Base-by-base conservation (phyloP, 2,329 filamentous ascomycete genomes). In the Albophoma yamanashiensis region DNA sequence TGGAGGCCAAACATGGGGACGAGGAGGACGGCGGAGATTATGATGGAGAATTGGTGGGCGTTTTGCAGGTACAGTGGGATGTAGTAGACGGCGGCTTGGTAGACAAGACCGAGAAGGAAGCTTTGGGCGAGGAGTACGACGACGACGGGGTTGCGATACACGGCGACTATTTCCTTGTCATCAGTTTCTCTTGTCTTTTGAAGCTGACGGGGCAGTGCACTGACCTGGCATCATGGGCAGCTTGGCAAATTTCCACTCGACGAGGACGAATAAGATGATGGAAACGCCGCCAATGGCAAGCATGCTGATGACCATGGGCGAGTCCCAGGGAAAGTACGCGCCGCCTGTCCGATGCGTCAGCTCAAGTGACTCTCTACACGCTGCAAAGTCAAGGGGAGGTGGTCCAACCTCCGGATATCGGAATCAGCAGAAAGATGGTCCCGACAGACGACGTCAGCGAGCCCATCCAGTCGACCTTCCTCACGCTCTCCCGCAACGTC, bases 181-280 rank as follows among this genome's bases (percentile, higher is more conserved):
- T n/a, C 27, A 50, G 22, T 52, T 2, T 20, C 15, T 8, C 15
- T 11, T 1, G 45, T 4, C 6, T 7, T 36, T 3, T 4, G 27
- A 25, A 14, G 2, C 0, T 17, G 36, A 38, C 11, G 31, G 4
- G 42, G 9, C 7, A 40, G 27, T 39, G 20, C 8, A 60, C 61
- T 56, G 53, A 66, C 65, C 50, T 14, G 90, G 90, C 72, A 94
- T 90, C 59, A 94, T 79, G 0, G 91, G 91, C 63, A 89, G 90
- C 42, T 79, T 82, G 36, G 90, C 88, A 34, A 89, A 66, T 64
- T 85, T 86, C 76, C 82, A 85, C 73, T 95, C 89, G 64, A 86
- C 82, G 5, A 90, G 57, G 62, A 87, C 74, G 71, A 94, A 93
- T 20, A 89, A 61, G 4, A 66, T 78, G 57, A 86, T 76, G 6